Evolutionary conservation across 2,329 filamentous ascomycete genomes (phyloP), one percentile per base, ranked within the genome.

Genomic region (Cladosporium sp.): DNA sequence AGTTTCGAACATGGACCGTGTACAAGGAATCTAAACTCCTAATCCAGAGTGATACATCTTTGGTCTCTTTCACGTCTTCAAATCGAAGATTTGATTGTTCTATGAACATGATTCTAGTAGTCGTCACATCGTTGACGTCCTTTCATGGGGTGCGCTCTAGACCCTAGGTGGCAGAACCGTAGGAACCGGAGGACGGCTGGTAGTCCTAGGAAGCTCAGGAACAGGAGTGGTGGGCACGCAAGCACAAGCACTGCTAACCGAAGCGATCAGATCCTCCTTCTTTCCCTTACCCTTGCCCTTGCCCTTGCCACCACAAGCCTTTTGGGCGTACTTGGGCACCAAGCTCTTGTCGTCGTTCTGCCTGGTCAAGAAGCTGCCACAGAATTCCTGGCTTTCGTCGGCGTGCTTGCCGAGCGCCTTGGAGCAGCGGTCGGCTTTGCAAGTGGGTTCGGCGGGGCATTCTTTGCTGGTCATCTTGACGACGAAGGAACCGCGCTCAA

Each of bases 401-500:
- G 55, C 29, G 4, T 55, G 40, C 18, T 50, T 53, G 19, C 56
- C 51, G 20, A 57, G 42, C 8, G 53, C 53, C 22, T 39, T 48
- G 15, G 54, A 25, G 33, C 53, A 54, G 13, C 32, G 13, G 38
- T 57, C 51, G 3, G 49, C 42, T 43, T 58, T 45, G 42, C 56
- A 58, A 16, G 53, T 51, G 7, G 55, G 48, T 2, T 52, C 49
- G n/a, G 45, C 50, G 11, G 47, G 49, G 22, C 56, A 58, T 22
- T 48, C 25, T n/a, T 48, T 48, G 36, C 45, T 50, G 20, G 47
- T 43, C 47, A 50, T 43, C 66, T 76, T 78, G 7, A 78, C 67
- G 7, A 73, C 68, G 42, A 73, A 78, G 4, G 70, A 68, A 43
- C 76, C 76, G 5, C 75, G 64, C 63, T 78, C 76, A 50, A 78